These are phyloP conservation scores for Penicillium parvum DNA, from an alignment of 495 filamentous ascomycete genomes.

Conservation along the genomic window DNA sequence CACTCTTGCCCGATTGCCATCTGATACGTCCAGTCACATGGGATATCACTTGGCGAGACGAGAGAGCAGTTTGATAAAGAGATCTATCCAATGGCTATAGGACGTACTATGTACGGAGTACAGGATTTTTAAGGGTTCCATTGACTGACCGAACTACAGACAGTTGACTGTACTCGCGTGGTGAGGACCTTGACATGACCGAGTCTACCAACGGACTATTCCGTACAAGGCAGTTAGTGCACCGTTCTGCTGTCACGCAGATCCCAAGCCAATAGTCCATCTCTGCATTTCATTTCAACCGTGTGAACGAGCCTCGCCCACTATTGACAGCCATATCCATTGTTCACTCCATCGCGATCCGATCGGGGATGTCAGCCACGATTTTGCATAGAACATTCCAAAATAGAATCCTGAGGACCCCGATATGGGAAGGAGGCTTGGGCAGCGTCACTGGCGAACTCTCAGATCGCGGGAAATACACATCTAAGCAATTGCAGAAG, in stretches of 20 bases:
- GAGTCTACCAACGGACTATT: too few species aligned
- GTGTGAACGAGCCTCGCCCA: not conserved
- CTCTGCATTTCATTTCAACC: not conserved
- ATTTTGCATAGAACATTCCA: not conserved
- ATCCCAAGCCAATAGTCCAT: not conserved
- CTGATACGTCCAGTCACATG: conserved; percentile 1
- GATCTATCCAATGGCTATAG: not conserved
- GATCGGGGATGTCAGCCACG: not conserved
- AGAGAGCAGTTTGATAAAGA: not conserved
- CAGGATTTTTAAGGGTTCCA: too few species aligned
- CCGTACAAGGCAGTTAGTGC: too few species aligned
- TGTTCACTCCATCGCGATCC: not conserved
- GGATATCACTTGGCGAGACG: not conserved
- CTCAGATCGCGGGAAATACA: too few species aligned
- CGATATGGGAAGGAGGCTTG: not conserved
- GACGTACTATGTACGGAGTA: not conserved
- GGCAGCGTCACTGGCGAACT: not conserved
- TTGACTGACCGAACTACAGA: too few species aligned
- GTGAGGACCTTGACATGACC: too few species aligned
- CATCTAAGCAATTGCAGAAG: too few species aligned
- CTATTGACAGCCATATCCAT: not conserved
- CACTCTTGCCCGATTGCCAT: conserved; percentile 16
- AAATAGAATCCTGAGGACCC: not conserved
- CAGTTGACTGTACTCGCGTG: too few species aligned
- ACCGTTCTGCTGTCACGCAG: conserved; percentile 1